Evolutionary conservation across 768 basidiomycete species (phyloP).

Genomic region (Suillus alpinus): DNA sequence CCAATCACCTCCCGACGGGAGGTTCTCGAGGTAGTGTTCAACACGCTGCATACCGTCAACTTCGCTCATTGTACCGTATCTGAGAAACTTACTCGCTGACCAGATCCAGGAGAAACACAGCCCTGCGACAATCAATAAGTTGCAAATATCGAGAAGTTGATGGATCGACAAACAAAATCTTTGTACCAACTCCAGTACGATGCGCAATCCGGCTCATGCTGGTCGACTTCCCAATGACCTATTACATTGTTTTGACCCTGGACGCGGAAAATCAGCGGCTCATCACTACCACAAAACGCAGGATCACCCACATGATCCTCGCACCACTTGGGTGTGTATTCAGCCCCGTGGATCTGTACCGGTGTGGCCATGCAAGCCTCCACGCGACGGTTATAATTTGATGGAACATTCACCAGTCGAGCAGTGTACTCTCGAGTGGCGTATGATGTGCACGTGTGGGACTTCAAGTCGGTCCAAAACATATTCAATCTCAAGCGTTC

Average conservation of each 20-base stretch:
- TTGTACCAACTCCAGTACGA: constrained; percentile 25
- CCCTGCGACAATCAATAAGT: constrained; percentile 1
- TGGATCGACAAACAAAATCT: constrained; percentile 9
- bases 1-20: constrained; percentile 29
- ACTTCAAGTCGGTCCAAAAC: constrained; percentile 18
- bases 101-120: constrained; percentile 1
- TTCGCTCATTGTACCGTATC: neutral
- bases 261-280: neutral
- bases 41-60: constrained; percentile 18
- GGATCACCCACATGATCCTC: constrained; percentile 18
- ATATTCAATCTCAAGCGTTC: constrained; percentile 21
- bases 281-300: neutral
- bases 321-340: constrained; percentile 17
- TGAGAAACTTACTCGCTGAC: constrained; percentile 2
- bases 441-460: constrained; percentile 25
- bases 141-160: neutral
- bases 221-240: constrained; percentile 27
- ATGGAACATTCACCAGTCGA: constrained; percentile 25
- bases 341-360: constrained; percentile 22
- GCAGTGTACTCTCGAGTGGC: constrained; percentile 30
- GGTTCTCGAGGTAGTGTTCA: constrained; percentile 27
- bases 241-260: constrained; percentile 17
- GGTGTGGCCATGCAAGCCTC: constrained; percentile 24
- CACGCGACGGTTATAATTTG: constrained; percentile 15
- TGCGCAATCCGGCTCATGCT: constrained; percentile 25